Percentiles rank a stretch among this genome's conserved stretches.
These are phyloP conservation scores for Phaeosphaeriaceae sp. DNA, from an alignment of 2,329 filamentous ascomycete genomes.

Conservation along the genomic window DNA sequence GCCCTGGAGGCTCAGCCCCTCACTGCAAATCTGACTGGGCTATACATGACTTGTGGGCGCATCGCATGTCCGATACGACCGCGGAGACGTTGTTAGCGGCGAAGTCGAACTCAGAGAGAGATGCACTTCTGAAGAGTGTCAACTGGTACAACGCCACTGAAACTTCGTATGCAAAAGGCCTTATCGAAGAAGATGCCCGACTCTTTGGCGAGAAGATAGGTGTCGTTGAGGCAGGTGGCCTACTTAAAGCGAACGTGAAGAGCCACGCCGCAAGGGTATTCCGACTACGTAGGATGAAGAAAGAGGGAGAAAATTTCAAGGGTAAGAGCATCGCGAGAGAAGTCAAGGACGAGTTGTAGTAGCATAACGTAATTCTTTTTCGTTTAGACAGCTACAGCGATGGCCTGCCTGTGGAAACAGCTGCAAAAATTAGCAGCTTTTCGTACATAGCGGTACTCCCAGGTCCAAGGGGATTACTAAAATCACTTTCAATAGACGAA, in stretches of 20 bases:
- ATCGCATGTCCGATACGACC: slow-evolving; percentile 25
- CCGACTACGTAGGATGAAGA: slow-evolving; percentile 21
- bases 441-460: too few relatives aligned
- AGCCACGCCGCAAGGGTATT: slow-evolving; percentile 30
- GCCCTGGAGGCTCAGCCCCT: slow-evolving; percentile 30
- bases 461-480: too few relatives aligned
- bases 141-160: slow-evolving; percentile 34
- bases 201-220: slow-evolving; percentile 34
- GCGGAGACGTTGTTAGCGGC: slow-evolving; percentile 22
- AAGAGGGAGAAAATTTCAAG: slow-evolving; percentile 28
- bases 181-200: slow-evolving; percentile 22
- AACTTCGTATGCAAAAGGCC: slow-evolving; percentile 25
- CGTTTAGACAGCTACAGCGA: too few relatives aligned
- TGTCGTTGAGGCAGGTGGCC: slow-evolving; percentile 25
- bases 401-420: too few relatives aligned
- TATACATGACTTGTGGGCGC: slow-evolving; percentile 31
- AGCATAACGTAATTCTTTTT: background rate
- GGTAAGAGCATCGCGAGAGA: slow-evolving; percentile 29
- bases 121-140: slow-evolving; percentile 17
- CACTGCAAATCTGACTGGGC: slow-evolving; percentile 32
- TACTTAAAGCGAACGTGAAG: slow-evolving; percentile 22
- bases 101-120: slow-evolving; percentile 10
- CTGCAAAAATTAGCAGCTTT: too few relatives aligned
- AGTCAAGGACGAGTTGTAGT: slow-evolving; percentile 24
- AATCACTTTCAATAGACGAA: too few relatives aligned